Percentiles rank a stretch among this genome's conserved stretches.
phyloP scores from a whole-genome alignment of 148 eudicot species.

The Camellia japonica region DNA sequence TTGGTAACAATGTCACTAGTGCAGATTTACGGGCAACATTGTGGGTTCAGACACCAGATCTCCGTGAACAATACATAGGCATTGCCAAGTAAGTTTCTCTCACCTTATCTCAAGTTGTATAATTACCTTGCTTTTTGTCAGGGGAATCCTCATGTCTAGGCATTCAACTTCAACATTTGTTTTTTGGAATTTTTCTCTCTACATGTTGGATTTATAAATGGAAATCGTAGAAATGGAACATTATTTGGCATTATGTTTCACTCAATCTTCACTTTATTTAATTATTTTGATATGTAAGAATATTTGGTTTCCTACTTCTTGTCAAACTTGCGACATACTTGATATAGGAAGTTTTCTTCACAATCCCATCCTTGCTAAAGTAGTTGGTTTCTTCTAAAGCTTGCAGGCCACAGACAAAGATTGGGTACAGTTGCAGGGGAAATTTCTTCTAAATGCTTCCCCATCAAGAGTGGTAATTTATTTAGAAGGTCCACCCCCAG shows the following conservation, averaged over 20 bases:
- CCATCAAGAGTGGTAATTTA: constrained; percentile 67
- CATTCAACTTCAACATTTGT: neutral
- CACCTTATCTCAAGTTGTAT: neutral
- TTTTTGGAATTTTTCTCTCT: neutral
- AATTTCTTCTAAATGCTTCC: constrained; percentile 70
- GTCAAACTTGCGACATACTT: neutral
- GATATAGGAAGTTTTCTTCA: neutral
- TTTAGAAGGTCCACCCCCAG: constrained; percentile 92
- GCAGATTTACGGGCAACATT: constrained; percentile 67
- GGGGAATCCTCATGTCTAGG: neutral
- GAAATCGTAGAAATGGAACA: neutral
- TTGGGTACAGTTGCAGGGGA: constrained; percentile 80
- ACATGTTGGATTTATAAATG: neutral
- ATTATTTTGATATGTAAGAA: neutral
- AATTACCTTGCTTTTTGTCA: neutral
- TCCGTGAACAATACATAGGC: constrained; percentile 76
- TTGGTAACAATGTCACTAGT: constrained; percentile 61
- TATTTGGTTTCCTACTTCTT: neutral
- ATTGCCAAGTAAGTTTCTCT: constrained; percentile 58
- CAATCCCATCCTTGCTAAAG: neutral
- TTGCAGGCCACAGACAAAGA: constrained; percentile 84
- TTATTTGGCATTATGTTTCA: neutral
- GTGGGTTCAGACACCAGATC: constrained; percentile 76
- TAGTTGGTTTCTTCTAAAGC: constrained; percentile 33
- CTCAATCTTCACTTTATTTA: neutral